Conservation (phyloP, 805 yeast genomes). For the Jamesozyma piceae region DNA sequence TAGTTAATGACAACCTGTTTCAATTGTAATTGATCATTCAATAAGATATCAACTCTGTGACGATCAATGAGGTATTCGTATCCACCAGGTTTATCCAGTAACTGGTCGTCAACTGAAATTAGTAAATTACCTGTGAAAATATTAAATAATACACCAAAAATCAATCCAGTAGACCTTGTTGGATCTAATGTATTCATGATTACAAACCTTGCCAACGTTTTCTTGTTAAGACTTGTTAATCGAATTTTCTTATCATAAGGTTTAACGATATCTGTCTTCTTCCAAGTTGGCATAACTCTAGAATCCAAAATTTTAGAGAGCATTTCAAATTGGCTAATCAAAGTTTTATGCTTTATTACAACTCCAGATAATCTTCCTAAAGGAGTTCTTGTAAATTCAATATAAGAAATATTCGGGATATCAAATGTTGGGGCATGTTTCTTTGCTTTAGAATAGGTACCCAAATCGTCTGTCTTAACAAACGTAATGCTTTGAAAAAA, state of each 20-base stretch:
- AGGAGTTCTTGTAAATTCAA: slow-evolving; percentile 84
- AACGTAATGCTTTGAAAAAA: slow-evolving; percentile 26
- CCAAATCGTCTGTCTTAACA: slow-evolving; percentile 76
- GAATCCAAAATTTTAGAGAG: slow-evolving; percentile 61
- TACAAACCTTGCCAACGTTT: slow-evolving; percentile 36
- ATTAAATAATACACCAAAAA: slow-evolving; percentile 70
- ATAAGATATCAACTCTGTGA: slow-evolving; percentile 58
- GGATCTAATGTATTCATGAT: slow-evolving; percentile 59
- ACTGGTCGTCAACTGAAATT: slow-evolving; percentile 66
- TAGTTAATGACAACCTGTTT: slow-evolving; percentile 89
- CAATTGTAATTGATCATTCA: slow-evolving; percentile 80
- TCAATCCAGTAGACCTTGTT: slow-evolving; percentile 76
- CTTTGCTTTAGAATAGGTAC: slow-evolving; percentile 53
- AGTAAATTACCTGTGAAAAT: slow-evolving; percentile 77
- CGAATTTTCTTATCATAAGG: slow-evolving; percentile 30
- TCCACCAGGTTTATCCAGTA: slow-evolving; percentile 73
- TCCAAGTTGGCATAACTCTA: slow-evolving; percentile 35
- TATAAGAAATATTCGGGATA: slow-evolving; percentile 80
- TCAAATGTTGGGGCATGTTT: slow-evolving; percentile 55
- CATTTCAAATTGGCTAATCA: slow-evolving; percentile 79
- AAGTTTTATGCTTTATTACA: slow-evolving; percentile 80
- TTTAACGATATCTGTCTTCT: slow-evolving; percentile 39
- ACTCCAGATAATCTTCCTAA: slow-evolving; percentile 89
- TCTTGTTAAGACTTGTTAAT: slow-evolving; percentile 5
- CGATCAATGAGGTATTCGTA: slow-evolving; percentile 73